Evolutionary conservation across 805 yeast species (phyloP).

Genomic region (Sugiyamaella smithiae): DNA sequence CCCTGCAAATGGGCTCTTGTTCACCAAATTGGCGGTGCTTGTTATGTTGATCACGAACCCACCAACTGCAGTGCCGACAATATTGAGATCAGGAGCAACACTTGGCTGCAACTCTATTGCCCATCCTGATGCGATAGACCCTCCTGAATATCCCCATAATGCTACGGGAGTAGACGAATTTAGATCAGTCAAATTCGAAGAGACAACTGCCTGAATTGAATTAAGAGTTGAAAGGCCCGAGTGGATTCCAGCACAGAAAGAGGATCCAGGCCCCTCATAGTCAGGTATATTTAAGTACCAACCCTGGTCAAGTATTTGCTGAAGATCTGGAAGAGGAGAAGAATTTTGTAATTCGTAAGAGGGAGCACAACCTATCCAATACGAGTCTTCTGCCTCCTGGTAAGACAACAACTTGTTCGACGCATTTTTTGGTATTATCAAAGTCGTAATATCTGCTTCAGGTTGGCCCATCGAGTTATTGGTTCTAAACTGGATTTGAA

Average conservation of each 20-base stretch:
- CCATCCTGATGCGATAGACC: constrained; percentile 69
- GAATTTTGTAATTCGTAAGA: constrained; percentile 22
- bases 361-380: constrained; percentile 29
- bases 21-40: constrained; percentile 17
- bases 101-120: constrained; percentile 27
- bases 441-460: constrained; percentile 28
- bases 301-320: constrained; percentile 18
- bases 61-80: constrained; percentile 30
- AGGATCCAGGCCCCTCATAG: constrained; percentile 30
- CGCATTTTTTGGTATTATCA: constrained; percentile 25
- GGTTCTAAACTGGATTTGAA: constrained; percentile 26
- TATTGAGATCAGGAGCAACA: constrained; percentile 28
- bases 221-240: constrained; percentile 28
- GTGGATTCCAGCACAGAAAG: constrained; percentile 29
- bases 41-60: constrained; percentile 26
- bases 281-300: constrained; percentile 25
- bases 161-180: constrained; percentile 48
- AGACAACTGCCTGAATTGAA: constrained; percentile 25
- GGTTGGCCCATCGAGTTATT: constrained; percentile 28
- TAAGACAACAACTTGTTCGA: constrained; percentile 26
- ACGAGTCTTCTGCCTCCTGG: constrained; percentile 30
- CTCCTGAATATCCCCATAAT: constrained; percentile 77
- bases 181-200: constrained; percentile 36
- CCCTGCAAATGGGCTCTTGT: constrained; percentile 22
- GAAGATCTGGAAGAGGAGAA: constrained; percentile 8